Base-by-base conservation (phyloP, 2,329 filamentous ascomycete species). In the Aureobasidium melanogenum region DNA sequence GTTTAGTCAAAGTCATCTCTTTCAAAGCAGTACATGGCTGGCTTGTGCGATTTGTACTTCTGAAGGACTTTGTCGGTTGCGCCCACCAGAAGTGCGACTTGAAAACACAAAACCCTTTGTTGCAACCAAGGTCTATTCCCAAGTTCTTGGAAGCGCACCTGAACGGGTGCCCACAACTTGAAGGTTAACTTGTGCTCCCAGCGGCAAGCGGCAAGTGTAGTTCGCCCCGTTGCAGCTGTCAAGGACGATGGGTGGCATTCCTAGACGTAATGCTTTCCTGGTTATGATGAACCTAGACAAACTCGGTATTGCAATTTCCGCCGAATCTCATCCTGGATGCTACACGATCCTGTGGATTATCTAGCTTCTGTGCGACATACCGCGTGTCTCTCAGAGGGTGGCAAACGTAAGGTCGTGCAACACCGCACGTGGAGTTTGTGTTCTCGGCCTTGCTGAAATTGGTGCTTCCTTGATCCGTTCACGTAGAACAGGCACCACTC, bases 21-120 rank as follows among this genome's bases (percentile, higher is more conserved):
- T 44, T n/a, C 12, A 44, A 24, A 56, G 52, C 52, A 56, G 52
- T 44, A 56, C 38, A 24, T 56, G 52, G 52, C 52, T 43, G 38
- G 24, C 39, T 43, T 56, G 52, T 56, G 52, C 39, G 52, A 56
- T 56, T 56, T 30, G 39, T 44, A 56, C 51, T 56, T 12, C n/a
- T 34, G 17, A 14, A 56, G 26, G 28, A 34, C 7, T 5, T 32
- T 38, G 38, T 56, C 17, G 26, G 38, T 24, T 28, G 26, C 9
- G 14, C 10, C 19, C 8, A 14, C 24, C 7, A n/a, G 28, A 32
- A 8, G 26, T n/a, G 32, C 52, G 28, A 43, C 26, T n/a, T 22
- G 15, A 34, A 24, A 19, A 36, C 50, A 41, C 36, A 41, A 26
- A 28, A 39, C 30, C 15, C 22, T 22, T 54, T 28, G 28, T 54